Percentiles rank a stretch among this genome's conserved stretches.
These are phyloP conservation scores for Fusarium sp. DNA, from an alignment of 2,329 filamentous ascomycete species.

Conservation along the genomic window DNA sequence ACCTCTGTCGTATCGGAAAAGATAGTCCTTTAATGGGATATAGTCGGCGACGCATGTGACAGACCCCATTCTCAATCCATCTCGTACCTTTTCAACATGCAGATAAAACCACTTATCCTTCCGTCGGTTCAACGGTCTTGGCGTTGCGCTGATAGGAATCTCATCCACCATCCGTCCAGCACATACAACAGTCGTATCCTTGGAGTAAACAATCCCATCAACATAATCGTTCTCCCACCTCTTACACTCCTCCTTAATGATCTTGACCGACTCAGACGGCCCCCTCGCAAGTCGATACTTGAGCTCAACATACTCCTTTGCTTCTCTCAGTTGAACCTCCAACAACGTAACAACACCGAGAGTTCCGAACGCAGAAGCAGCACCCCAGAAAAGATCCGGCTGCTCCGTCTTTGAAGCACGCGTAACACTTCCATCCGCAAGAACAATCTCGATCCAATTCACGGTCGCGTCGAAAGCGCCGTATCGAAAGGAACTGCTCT, in stretches of 20 bases:
- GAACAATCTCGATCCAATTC: constrained; percentile 72
- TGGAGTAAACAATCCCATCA: constrained; percentile 75
- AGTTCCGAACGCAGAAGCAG: constrained; percentile 74
- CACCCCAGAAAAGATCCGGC: constrained; percentile 72
- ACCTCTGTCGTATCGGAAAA: constrained; percentile 78
- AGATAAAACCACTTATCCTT: constrained; percentile 81
- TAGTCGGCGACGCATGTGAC: constrained; percentile 59
- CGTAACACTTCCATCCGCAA: constrained; percentile 69
- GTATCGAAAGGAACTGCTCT: constrained; percentile 76
- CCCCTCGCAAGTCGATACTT: constrained; percentile 64
- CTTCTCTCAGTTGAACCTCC: constrained; percentile 69
- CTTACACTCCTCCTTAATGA: constrained; percentile 59
- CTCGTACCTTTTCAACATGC: constrained; percentile 65
- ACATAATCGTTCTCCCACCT: constrained; percentile 70
- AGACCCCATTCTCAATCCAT: constrained; percentile 40
- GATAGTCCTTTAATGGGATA: constrained; percentile 73
- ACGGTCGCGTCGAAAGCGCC: constrained; percentile 75
- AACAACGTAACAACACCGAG: constrained; percentile 75
- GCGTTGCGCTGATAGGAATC: constrained; percentile 51
- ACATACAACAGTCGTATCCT: constrained; percentile 68
- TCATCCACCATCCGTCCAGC: constrained; percentile 68
- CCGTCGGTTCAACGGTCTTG: constrained; percentile 66
- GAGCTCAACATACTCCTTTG: constrained; percentile 67
- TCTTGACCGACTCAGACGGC: constrained; percentile 54
- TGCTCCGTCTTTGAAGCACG: constrained; percentile 66